Percentiles rank a stretch among this genome's conserved stretches.
Conservation (phyloP, 2,329 filamentous ascomycete species). For the Aspergillus ibericus region DNA sequence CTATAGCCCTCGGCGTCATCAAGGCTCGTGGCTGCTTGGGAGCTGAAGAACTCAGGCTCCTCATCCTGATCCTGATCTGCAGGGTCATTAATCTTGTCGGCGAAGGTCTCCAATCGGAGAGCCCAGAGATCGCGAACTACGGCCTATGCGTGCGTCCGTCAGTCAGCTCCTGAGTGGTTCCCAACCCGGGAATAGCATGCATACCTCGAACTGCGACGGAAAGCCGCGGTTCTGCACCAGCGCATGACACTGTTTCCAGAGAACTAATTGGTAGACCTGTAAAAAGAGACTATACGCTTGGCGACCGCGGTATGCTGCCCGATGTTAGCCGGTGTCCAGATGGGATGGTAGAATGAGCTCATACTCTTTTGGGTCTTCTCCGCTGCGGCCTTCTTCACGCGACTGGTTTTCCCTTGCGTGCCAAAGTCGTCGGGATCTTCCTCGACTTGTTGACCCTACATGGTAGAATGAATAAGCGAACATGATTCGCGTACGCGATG, state of each 20-base stretch:
- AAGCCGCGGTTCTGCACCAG: slow-evolving; percentile 67
- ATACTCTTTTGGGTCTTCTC: slow-evolving; percentile 54
- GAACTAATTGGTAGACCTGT: slow-evolving; percentile 77
- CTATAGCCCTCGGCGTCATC: slow-evolving; percentile 37
- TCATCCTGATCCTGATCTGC: slow-evolving; percentile 35
- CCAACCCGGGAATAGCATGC: background rate
- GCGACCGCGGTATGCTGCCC: slow-evolving; percentile 58
- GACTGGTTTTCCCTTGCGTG: slow-evolving; percentile 58
- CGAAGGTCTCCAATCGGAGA: slow-evolving; percentile 64
- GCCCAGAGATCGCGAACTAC: slow-evolving; percentile 85
- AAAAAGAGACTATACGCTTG: slow-evolving; percentile 76
- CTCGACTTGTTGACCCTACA: slow-evolving; percentile 47
- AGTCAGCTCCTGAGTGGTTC: background rate
- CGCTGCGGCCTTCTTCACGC: slow-evolving; percentile 55
- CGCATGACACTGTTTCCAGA: slow-evolving; percentile 78
- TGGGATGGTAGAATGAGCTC: slow-evolving; percentile 10
- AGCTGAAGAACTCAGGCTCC: slow-evolving; percentile 58
- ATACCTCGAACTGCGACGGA: slow-evolving; percentile 70
- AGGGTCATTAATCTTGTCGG: slow-evolving; percentile 44
- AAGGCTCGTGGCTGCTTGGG: slow-evolving; percentile 53
- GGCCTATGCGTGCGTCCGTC: slow-evolving; percentile 33
- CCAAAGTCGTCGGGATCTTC: slow-evolving; percentile 70
- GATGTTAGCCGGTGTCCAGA: slow-evolving; percentile 1
- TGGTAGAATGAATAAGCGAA: background rate
- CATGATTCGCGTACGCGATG: slow-evolving; percentile 1